A percentile compares a stretch with the other conserved stretches of the same genome.
Conservation (phyloP, 2,329 filamentous ascomycete genomes). For the Xylariaceae sp. region DNA sequence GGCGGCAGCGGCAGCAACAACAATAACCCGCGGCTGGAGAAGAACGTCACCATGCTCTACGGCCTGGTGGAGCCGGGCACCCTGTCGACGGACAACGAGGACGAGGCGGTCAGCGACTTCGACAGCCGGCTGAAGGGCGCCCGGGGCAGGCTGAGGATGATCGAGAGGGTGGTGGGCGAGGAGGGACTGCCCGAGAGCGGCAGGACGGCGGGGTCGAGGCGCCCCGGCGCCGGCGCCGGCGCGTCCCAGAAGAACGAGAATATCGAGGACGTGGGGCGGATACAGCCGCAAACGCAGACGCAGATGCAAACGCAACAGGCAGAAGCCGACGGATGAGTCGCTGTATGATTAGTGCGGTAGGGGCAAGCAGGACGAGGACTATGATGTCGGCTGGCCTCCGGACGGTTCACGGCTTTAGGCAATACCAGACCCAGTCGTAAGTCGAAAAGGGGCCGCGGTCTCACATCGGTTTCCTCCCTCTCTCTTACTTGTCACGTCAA, state of each 20-base stretch:
- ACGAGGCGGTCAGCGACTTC: slow-evolving; percentile 84
- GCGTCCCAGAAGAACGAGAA: slow-evolving; percentile 16
- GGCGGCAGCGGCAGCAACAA: no score
- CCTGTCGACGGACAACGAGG: slow-evolving; percentile 72
- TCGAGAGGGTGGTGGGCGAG: slow-evolving; percentile 60
- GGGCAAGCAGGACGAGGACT: no score
- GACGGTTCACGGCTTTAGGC: no score
- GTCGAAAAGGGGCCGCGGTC: no score
- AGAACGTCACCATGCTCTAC: slow-evolving; percentile 68
- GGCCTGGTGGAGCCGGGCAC: slow-evolving; percentile 72
- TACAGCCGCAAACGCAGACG: slow-evolving; percentile 9
- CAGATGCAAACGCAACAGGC: no score
- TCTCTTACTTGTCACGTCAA: no score
- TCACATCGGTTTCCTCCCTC: no score
- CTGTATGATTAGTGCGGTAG: no score
- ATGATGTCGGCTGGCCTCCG: no score
- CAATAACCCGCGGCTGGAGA: slow-evolving; percentile 59
- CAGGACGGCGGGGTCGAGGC: slow-evolving; percentile 5
- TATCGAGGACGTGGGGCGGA: slow-evolving; percentile 18
- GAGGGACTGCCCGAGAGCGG: no score
- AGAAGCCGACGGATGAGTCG: no score
- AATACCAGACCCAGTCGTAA: no score
- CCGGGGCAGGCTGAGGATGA: slow-evolving; percentile 73
- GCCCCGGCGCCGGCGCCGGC: slow-evolving; percentile 1
- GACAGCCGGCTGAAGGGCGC: slow-evolving; percentile 79